A percentile compares a stretch with the other conserved stretches of the same genome.
Evolutionary conservation across 2,329 filamentous ascomycete species (phyloP).

Genomic region (Curvularia verruculosa): DNA sequence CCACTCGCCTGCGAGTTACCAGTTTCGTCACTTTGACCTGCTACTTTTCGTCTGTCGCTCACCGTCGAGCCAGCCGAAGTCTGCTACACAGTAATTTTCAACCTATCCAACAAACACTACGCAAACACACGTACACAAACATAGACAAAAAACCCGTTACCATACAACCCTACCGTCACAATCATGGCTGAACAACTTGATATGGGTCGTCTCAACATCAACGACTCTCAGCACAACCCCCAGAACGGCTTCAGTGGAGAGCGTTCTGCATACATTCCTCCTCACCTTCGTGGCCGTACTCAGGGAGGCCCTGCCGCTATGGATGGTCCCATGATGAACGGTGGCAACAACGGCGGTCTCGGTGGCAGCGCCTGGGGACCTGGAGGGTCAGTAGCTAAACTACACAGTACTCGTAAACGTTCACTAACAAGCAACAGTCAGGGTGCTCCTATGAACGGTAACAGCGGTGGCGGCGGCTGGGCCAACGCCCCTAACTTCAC

Average conservation of each 20-base stretch:
- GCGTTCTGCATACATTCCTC: constrained; percentile 81
- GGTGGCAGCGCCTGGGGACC: constrained; percentile 68
- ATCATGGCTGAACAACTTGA: constrained; percentile 68
- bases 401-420: neutral
- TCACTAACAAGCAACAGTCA: constrained; percentile 35
- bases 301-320: constrained; percentile 46
- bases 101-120: constrained; percentile 13
- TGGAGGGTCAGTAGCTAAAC: constrained; percentile 30
- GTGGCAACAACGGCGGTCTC: constrained; percentile 61
- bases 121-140: constrained; percentile 1
- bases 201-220: constrained; percentile 76
- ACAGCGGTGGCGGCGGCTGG: constrained; percentile 67
- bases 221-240: constrained; percentile 67
- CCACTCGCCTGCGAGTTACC: constrained; percentile 47
- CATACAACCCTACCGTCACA: constrained; percentile 22
- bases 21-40: constrained; percentile 40
- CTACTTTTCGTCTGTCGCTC: constrained; percentile 41
- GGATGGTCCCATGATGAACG: constrained; percentile 59
- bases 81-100: constrained; percentile 29
- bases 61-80: constrained; percentile 38
- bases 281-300: constrained; percentile 70
- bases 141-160: neutral
- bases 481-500: constrained; percentile 65
- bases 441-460: constrained; percentile 56
- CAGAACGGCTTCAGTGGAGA: constrained; percentile 56